Conservation (phyloP, 1,284 basidiomycete genomes). For the Puccinia sorghi region DNA sequence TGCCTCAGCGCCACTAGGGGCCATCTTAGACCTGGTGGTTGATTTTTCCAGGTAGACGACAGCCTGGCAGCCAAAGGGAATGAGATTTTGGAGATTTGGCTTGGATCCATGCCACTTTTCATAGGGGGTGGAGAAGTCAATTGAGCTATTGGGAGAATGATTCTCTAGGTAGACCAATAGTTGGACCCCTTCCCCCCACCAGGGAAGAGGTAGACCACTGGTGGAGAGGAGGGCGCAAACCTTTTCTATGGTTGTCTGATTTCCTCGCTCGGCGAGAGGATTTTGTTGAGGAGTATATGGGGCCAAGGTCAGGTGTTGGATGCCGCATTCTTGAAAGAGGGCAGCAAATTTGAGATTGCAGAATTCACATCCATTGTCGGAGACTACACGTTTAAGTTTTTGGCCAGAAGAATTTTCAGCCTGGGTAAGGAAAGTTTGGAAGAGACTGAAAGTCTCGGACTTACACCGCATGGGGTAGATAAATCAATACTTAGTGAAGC, state of each 20-base stretch:
- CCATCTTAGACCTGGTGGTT: not conserved
- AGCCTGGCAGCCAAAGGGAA: constrained; percentile 9
- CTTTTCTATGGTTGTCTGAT: constrained; percentile 12
- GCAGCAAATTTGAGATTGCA: not conserved
- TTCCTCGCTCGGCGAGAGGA: constrained; percentile 11
- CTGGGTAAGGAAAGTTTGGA: too few species aligned
- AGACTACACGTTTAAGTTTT: too few species aligned
- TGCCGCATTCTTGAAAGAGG: not conserved
- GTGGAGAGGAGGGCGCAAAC: not conserved
- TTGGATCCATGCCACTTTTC: not conserved
- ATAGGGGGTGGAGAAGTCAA: not conserved
- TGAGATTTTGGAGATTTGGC: not conserved
- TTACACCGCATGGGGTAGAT: constrained; percentile 7
- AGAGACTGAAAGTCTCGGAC: too few species aligned
- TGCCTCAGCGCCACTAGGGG: not conserved
- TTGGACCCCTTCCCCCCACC: constrained; percentile 13
- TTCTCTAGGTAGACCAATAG: constrained; percentile 19
- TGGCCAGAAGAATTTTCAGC: too few species aligned
- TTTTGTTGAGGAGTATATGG: constrained; percentile 27
- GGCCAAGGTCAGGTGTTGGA: not conserved
- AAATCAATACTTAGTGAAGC: not conserved
- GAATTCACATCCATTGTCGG: not conserved
- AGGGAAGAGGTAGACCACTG: not conserved
- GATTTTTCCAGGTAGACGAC: not conserved
- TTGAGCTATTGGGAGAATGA: not conserved